A percentile compares a stretch with the other conserved stretches of the same genome.
Conservation (phyloP, 2,329 filamentous ascomycete genomes). For the Gaeumannomyces tritici region DNA sequence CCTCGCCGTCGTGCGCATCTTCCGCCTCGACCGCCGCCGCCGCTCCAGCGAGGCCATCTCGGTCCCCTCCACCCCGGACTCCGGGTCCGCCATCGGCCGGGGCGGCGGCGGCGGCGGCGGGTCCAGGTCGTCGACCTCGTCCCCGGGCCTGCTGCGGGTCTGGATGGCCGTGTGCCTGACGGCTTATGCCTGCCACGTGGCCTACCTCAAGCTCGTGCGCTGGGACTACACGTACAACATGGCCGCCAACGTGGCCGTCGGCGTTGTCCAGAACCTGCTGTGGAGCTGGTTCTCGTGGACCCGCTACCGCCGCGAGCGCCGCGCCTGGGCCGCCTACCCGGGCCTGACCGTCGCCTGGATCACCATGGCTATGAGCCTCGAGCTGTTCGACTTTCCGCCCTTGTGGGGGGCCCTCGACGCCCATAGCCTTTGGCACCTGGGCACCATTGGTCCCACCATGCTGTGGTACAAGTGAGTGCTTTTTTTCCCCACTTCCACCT, state of each 20-base stretch:
- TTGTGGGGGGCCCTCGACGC: slow-evolving; percentile 77
- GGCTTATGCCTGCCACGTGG: slow-evolving; percentile 68
- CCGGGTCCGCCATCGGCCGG: neutral
- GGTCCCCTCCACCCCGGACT: slow-evolving; percentile 1
- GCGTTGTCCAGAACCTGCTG: slow-evolving; percentile 68
- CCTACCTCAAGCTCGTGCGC: slow-evolving; percentile 71
- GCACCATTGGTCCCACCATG: slow-evolving; percentile 78
- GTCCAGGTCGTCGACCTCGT: slow-evolving; percentile 18
- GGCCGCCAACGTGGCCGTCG: slow-evolving; percentile 80
- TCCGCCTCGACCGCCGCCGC: slow-evolving; percentile 59
- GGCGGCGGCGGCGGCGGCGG: neutral
- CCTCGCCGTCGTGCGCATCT: slow-evolving; percentile 72
- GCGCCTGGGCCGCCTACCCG: slow-evolving; percentile 80
- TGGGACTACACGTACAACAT: slow-evolving; percentile 99
- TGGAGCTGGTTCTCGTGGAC: slow-evolving; percentile 79
- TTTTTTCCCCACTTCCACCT: no score
- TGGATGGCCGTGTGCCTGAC: slow-evolving; percentile 68
- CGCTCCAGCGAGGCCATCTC: slow-evolving; percentile 10
- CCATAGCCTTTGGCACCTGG: slow-evolving; percentile 91
- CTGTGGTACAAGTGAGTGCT: slow-evolving; percentile 87
- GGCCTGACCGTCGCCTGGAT: slow-evolving; percentile 88
- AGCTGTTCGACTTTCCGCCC: slow-evolving; percentile 89
- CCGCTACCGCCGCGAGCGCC: slow-evolving; percentile 61
- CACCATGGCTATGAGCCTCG: slow-evolving; percentile 86
- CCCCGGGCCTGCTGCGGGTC: slow-evolving; percentile 45